phyloP scores from a whole-genome alignment of 495 filamentous ascomycete genomes.

The Staphylotrichum tortipilum region DNA sequence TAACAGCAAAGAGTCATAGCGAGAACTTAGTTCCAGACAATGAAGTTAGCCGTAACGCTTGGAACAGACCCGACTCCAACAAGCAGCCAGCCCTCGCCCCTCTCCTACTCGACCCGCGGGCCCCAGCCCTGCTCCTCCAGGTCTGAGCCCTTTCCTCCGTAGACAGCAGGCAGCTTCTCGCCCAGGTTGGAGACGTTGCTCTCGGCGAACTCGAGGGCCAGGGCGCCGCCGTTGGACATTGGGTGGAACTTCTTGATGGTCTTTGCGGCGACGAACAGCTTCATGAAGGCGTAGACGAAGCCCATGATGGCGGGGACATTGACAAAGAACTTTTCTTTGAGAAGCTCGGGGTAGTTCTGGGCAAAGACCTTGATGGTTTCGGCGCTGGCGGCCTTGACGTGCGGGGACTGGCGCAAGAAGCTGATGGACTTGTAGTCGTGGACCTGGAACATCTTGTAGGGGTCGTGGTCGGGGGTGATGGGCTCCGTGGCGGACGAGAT shows the following conservation, averaged over 20 bases:
- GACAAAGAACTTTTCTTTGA: conserved; percentile 85
- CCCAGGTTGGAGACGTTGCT: conserved; percentile 42
- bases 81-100: too few relatives aligned
- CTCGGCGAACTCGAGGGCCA: conserved; percentile 53
- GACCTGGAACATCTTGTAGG: conserved; percentile 80
- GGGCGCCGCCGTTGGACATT: conserved; percentile 62
- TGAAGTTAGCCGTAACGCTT: too few relatives aligned
- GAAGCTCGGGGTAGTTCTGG: conserved; percentile 75
- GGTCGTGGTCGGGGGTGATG: conserved; percentile 70
- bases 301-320: conserved; percentile 84
- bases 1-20: too few relatives aligned
- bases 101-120: conserved; percentile 14
- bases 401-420: conserved; percentile 66
- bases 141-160: conserved; percentile 60
- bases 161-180: conserved; percentile 55
- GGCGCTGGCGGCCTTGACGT: conserved; percentile 60
- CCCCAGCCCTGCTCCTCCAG: conserved; percentile 32
- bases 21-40: too few relatives aligned
- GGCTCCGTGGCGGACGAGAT: conserved; percentile 55
- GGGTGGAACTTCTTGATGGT: conserved; percentile 81
- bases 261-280: conserved; percentile 66
- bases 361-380: conserved; percentile 71
- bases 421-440: conserved; percentile 81
- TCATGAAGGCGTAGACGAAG: conserved; percentile 74
- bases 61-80: too few relatives aligned